phyloP scores from a whole-genome alignment of 768 basidiomycete genomes.

The Trametopsis cervina region DNA sequence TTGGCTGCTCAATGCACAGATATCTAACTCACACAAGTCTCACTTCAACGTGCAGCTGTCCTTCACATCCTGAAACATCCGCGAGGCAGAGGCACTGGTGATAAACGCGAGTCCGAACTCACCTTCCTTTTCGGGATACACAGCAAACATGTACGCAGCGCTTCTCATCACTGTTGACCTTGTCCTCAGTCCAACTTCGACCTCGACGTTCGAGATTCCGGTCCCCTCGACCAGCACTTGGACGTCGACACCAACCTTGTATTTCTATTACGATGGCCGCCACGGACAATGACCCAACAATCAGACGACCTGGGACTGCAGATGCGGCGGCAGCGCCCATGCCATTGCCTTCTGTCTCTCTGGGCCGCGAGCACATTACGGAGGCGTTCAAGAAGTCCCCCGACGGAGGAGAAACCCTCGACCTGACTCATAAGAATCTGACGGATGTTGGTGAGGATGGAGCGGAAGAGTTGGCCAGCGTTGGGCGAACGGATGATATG shows the following conservation, averaged over 20 bases:
- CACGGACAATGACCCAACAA: neutral
- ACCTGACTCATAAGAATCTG: constrained; percentile 74
- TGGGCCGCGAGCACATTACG: constrained; percentile 51
- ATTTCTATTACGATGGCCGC: neutral
- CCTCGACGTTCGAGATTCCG: neutral
- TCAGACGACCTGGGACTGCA: neutral
- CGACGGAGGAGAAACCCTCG: constrained; percentile 79
- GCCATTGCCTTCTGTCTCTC: constrained; percentile 30
- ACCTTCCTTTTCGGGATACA: neutral
- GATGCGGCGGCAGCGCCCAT: constrained; percentile 10
- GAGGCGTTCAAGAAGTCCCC: constrained; percentile 60
- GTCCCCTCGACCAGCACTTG: neutral
- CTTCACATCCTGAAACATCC: too few species aligned
- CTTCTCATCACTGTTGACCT: neutral
- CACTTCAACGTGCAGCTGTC: too few species aligned
- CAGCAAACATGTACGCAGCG: neutral
- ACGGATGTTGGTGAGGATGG: constrained; percentile 69
- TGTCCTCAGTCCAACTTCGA: neutral
- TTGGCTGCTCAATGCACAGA: too few species aligned
- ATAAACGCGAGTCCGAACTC: neutral
- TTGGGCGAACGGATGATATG: constrained; percentile 39
- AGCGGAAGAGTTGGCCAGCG: constrained; percentile 68
- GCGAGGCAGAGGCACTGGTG: too few species aligned
- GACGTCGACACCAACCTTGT: neutral
- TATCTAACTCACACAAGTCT: too few species aligned